Conservation (phyloP, 1,284 basidiomycete genomes). For the Microbotryum violaceum region DNA sequence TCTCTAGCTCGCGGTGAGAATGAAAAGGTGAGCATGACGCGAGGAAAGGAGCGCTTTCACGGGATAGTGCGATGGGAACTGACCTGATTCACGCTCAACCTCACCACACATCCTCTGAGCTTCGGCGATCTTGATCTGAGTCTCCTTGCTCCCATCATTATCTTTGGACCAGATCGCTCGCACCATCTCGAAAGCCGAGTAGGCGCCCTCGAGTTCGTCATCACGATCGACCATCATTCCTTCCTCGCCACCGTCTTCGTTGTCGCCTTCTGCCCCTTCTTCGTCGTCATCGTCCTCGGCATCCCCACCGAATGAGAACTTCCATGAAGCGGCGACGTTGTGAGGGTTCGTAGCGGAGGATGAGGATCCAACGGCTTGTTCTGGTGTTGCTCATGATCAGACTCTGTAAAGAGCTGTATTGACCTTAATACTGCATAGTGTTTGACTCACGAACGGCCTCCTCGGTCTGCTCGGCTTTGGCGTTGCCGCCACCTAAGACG, state of each 20-base stretch:
- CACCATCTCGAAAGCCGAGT: conserved; percentile 32
- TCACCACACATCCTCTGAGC: conserved; percentile 34
- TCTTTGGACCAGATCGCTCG: conserved; percentile 18
- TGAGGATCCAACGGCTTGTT: conserved; percentile 12
- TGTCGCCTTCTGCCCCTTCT: conserved; percentile 13
- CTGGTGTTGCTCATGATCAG: neutral
- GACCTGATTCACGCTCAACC: conserved; percentile 34
- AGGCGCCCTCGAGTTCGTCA: conserved; percentile 34
- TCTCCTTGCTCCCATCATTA: neutral
- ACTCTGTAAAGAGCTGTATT: neutral
- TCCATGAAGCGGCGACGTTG: conserved; percentile 6
- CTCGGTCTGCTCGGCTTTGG: conserved; percentile 4
- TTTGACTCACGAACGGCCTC: conserved; percentile 1
- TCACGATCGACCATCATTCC: conserved; percentile 25
- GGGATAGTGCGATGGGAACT: neutral
- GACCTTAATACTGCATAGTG: neutral
- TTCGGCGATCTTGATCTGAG: conserved; percentile 28
- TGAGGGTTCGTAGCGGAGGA: conserved; percentile 8
- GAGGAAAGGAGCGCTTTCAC: neutral
- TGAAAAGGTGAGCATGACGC: too few species aligned
- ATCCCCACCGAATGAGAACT: conserved; percentile 32
- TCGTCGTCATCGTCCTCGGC: conserved; percentile 26
- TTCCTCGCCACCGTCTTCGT: conserved; percentile 17
- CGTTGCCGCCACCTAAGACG: conserved; percentile 28
- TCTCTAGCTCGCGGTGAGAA: conserved; percentile 14